These are phyloP conservation scores for Jacaranda copaia DNA, from an alignment of 257 asterid species.

Conservation along the genomic window DNA sequence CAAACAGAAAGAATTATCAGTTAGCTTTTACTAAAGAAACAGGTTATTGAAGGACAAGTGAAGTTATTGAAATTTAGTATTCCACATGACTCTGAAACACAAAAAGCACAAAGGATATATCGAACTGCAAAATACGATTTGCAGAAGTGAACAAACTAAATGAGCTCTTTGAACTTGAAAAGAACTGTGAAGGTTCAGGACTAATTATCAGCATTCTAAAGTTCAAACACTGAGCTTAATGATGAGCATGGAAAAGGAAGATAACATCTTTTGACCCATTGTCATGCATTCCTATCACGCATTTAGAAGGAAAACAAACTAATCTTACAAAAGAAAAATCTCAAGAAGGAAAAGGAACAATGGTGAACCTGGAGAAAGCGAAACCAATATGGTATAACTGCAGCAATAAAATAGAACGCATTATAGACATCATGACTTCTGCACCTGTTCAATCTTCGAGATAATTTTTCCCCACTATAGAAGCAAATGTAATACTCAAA, in stretches of 20 bases:
- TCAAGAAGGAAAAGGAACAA: background rate
- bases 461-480: conserved; percentile 53
- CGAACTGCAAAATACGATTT: conserved; percentile 3
- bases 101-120: background rate
- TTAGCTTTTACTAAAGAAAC: background rate
- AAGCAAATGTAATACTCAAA: conserved; percentile 81
- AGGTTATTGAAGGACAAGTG: background rate
- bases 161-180: conserved; percentile 7
- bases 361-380: conserved; percentile 80
- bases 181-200: background rate
- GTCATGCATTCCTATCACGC: conserved; percentile 11
- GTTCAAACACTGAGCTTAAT: background rate
- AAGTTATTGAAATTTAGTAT: background rate
- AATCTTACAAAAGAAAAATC: background rate
- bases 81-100: background rate
- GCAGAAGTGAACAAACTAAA: background rate
- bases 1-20: background rate
- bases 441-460: conserved; percentile 53
- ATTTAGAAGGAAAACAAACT: background rate
- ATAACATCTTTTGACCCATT: background rate
- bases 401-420: conserved; percentile 70
- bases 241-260: background rate
- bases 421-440: conserved; percentile 54
- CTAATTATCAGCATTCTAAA: background rate
- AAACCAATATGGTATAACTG: conserved; percentile 82